Percentiles rank a stretch among this genome's conserved stretches.
Evolutionary conservation across 164 flowering plant genomes (phyloP).

Genomic region (Nelumbo lutea): DNA sequence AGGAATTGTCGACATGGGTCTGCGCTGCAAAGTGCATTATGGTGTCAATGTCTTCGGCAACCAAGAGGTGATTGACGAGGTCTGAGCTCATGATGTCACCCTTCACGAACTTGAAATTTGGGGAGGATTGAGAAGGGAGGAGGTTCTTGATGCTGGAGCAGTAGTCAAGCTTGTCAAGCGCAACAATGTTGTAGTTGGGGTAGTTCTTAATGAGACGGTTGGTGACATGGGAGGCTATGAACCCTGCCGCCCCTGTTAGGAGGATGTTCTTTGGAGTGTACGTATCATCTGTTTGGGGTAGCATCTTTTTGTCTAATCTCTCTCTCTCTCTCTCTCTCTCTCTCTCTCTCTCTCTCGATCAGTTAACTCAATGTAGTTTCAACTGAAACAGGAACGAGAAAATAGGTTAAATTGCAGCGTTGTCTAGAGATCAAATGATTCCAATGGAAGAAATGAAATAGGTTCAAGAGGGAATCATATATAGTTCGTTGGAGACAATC

Average conservation of each 20-base stretch:
- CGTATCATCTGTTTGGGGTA: slow-evolving; percentile 1
- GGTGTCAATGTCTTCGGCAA: slow-evolving; percentile 22
- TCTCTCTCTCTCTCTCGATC: not conserved
- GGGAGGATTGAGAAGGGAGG: slow-evolving; percentile 15
- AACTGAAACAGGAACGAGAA: not conserved
- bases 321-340: not conserved
- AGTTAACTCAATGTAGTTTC: not conserved
- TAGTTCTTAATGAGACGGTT: slow-evolving; percentile 20
- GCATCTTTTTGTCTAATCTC: not conserved
- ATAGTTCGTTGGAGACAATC: too few relatives aligned
- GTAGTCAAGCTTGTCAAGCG: slow-evolving; percentile 26
- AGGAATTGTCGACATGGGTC: slow-evolving; percentile 26
- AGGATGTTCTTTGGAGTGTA: slow-evolving; percentile 24
- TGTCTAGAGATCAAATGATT: too few relatives aligned
- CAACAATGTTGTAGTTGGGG: slow-evolving; percentile 21
- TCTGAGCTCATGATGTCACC: slow-evolving; percentile 23
- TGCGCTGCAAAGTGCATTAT: slow-evolving; percentile 32
- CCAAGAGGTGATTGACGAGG: slow-evolving; percentile 24
- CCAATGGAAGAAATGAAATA: too few relatives aligned
- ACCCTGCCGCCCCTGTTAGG: slow-evolving; percentile 27
- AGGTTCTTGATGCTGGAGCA: slow-evolving; percentile 27
- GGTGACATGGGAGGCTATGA: slow-evolving; percentile 26
- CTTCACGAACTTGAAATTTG: slow-evolving; percentile 27
- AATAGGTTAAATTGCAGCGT: not conserved
- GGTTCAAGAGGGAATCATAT: too few relatives aligned